Percentiles rank a stretch among this genome's conserved stretches.
phyloP scores from a whole-genome alignment of 2,329 filamentous ascomycete genomes.

The Cryphonectria radicalis region DNA sequence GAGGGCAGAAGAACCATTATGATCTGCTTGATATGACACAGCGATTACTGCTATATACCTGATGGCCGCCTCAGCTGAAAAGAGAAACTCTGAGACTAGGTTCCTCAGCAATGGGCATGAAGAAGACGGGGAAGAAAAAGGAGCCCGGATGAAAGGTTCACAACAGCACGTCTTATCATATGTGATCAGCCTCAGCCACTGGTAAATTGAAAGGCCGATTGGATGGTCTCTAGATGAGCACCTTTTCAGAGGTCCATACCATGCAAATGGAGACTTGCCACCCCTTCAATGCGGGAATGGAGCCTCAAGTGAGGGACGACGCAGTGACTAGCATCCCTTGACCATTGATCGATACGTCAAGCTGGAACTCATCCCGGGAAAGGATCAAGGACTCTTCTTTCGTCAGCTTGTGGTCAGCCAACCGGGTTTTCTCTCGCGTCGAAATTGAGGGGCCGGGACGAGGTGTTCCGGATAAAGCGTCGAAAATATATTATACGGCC shows the following conservation, averaged over 20 bases:
- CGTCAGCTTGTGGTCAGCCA: background rate
- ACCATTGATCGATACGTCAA: background rate
- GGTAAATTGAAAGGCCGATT: background rate
- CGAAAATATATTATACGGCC: background rate
- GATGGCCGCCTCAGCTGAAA: background rate
- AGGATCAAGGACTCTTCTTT: background rate
- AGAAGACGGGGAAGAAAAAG: background rate
- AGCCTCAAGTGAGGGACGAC: background rate
- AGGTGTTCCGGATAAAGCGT: constrained; percentile 4
- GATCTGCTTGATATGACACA: background rate
- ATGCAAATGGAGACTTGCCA: background rate
- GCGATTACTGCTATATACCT: too few species aligned
- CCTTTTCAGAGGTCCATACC: background rate
- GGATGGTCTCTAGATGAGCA: background rate
- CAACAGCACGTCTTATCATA: background rate
- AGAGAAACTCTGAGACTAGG: background rate
- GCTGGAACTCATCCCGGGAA: background rate
- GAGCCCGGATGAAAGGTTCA: background rate
- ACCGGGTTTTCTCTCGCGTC: background rate
- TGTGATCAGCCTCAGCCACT: background rate
- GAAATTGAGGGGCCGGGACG: background rate
- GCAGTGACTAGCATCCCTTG: background rate
- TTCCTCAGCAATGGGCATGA: background rate
- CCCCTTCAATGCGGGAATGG: background rate
- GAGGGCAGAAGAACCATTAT: background rate